Evolutionary conservation across 2,329 filamentous ascomycete genomes (phyloP).

Genomic region (Amauroascus verrucosus): DNA sequence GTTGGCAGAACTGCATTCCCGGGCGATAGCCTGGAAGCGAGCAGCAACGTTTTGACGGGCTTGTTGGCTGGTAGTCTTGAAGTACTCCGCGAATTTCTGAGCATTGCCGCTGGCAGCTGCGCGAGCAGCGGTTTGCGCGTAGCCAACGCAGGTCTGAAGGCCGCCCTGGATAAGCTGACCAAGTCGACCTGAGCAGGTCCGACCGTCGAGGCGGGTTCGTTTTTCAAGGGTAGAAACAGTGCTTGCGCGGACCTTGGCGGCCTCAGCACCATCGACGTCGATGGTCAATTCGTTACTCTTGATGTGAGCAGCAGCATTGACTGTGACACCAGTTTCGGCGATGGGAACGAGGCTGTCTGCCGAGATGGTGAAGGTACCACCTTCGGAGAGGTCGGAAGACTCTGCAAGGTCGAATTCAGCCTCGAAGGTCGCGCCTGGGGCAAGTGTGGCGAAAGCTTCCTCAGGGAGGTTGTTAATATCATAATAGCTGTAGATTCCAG

Average conservation of each 20-base stretch:
- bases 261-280: constrained; percentile 48
- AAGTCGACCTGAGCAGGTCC: constrained; percentile 45
- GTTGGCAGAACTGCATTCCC: constrained; percentile 45
- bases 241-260: constrained; percentile 35
- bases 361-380: constrained; percentile 48
- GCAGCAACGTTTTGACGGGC: constrained; percentile 43
- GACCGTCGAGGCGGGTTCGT: constrained; percentile 25
- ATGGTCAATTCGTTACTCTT: constrained; percentile 50
- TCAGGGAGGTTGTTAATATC: constrained; percentile 24
- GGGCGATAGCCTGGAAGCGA: constrained; percentile 45
- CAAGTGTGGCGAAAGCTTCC: constrained; percentile 25
- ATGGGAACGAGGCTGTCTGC: constrained; percentile 49
- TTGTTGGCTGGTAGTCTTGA: constrained; percentile 46
- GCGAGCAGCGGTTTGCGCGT: constrained; percentile 44
- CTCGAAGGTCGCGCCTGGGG: constrained; percentile 23
- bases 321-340: constrained; percentile 32
- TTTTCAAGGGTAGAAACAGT: constrained; percentile 19
- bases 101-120: constrained; percentile 36
- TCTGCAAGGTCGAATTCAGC: constrained; percentile 30
- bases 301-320: constrained; percentile 43
- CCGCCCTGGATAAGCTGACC: constrained; percentile 41
- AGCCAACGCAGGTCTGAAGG: constrained; percentile 44
- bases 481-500: constrained; percentile 25
- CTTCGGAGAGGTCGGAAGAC: constrained; percentile 33
- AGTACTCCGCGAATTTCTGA: constrained; percentile 49